Percentiles rank a stretch among this genome's conserved stretches.
Evolutionary conservation across 1,284 basidiomycete species (phyloP).

Genomic region (Ceratobasidium sp.): DNA sequence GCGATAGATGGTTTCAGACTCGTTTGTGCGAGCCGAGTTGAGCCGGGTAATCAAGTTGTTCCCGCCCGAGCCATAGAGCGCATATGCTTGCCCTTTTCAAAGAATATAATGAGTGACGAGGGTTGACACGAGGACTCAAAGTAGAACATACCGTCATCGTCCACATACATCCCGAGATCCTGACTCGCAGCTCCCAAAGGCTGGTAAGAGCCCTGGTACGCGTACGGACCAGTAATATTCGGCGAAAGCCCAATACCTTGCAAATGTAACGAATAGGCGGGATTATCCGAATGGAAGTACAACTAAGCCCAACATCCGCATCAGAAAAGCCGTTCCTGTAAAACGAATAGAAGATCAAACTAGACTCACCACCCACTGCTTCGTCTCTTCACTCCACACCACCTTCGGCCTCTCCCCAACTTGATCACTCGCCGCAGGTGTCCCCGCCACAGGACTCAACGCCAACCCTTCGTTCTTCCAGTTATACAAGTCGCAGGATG

Average conservation of each 20-base stretch:
- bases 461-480: slow-evolving; percentile 51
- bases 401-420: slow-evolving; percentile 44
- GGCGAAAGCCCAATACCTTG: slow-evolving; percentile 45
- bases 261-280: slow-evolving; percentile 32
- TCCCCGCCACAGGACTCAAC: slow-evolving; percentile 36
- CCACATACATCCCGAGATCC: slow-evolving; percentile 46
- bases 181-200: slow-evolving; percentile 45
- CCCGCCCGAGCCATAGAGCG: slow-evolving; percentile 44
- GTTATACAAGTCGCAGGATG: slow-evolving; percentile 49
- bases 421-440: slow-evolving; percentile 38
- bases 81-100: slow-evolving; percentile 42
- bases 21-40: slow-evolving; percentile 53
- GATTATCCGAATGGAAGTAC: slow-evolving; percentile 47
- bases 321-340: background rate
- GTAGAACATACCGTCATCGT: slow-evolving; percentile 43
- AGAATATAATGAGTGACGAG: background rate
- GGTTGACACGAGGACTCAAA: background rate
- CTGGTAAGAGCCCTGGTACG: slow-evolving; percentile 36
- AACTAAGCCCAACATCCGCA: slow-evolving; percentile 26
- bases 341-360: slow-evolving; percentile 42
- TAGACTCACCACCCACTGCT: slow-evolving; percentile 43
- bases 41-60: slow-evolving; percentile 51
- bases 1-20: slow-evolving; percentile 54
- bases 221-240: slow-evolving; percentile 47
- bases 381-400: slow-evolving; percentile 41